Evolutionary conservation across 345 rosid genomes (phyloP).

Genomic region (Salix dunnii): DNA sequence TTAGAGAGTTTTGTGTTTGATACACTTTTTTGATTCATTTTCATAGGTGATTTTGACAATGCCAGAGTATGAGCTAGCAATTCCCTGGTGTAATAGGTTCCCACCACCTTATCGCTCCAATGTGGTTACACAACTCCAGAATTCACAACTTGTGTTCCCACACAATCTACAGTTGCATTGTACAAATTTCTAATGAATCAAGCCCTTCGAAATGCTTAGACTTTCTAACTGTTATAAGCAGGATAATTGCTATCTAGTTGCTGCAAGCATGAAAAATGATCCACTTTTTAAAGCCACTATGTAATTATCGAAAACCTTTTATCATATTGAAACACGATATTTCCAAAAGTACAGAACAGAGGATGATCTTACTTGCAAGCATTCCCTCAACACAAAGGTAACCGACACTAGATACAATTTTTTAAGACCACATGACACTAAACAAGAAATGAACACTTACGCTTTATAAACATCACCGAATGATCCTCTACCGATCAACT

Average conservation of each 20-base stretch:
- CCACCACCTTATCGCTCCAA: background rate
- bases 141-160: background rate
- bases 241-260: background rate
- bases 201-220: background rate
- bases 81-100: background rate
- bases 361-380: background rate
- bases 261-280: background rate
- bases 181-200: background rate
- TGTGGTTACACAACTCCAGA: background rate
- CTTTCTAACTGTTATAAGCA: background rate
- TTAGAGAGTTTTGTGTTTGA: background rate
- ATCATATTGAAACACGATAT: no score
- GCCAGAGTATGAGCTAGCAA: background rate
- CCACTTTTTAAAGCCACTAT: background rate
- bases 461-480: conserved; percentile 99
- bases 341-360: background rate
- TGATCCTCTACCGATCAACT: conserved; percentile 95
- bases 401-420: background rate
- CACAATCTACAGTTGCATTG: background rate
- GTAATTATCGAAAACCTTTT: no score
- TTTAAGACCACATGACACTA: background rate
- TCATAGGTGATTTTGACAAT: background rate
- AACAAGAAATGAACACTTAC: conserved; percentile 43
- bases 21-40: background rate
- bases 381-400: background rate